Evolutionary conservation across 257 asterid species (phyloP).

Genomic region (Phtheirospermum japonicum): DNA sequence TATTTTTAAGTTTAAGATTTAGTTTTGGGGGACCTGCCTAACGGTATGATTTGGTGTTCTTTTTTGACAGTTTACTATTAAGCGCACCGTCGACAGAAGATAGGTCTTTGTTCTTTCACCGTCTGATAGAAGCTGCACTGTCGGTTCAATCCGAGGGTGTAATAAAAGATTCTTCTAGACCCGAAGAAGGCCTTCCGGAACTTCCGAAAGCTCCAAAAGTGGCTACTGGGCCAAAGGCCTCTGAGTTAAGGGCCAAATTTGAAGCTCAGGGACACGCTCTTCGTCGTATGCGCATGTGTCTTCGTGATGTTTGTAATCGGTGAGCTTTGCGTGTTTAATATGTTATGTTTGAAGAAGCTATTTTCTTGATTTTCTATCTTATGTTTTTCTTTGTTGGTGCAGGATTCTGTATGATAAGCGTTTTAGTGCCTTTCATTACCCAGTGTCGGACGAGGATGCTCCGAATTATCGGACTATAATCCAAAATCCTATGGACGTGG

Average conservation of each 20-base stretch:
- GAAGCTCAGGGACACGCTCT: slow-evolving; percentile 96
- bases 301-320: slow-evolving; percentile 97
- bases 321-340: slow-evolving; percentile 32
- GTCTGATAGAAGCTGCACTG: slow-evolving; percentile 77
- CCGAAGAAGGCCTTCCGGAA: slow-evolving; percentile 55
- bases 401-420: slow-evolving; percentile 93
- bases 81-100: slow-evolving; percentile 66
- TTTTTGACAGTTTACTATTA: slow-evolving; percentile 53
- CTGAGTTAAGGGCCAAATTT: slow-evolving; percentile 91
- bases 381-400: slow-evolving; percentile 32
- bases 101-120: slow-evolving; percentile 64
- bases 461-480: slow-evolving; percentile 89
- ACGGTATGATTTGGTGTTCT: background rate
- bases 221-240: slow-evolving; percentile 74
- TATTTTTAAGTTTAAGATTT: too few species aligned
- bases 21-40: too few species aligned
- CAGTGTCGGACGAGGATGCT: slow-evolving; percentile 95
- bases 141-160: slow-evolving; percentile 61
- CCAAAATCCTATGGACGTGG: slow-evolving; percentile 98
- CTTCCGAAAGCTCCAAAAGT: slow-evolving; percentile 96
- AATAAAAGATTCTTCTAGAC: slow-evolving; percentile 36
- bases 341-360: slow-evolving; percentile 11
- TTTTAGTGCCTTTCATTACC: slow-evolving; percentile 80
- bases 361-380: slow-evolving; percentile 12
- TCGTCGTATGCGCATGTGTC: slow-evolving; percentile 98